Percentiles rank a stretch among this genome's conserved stretches.
Conservation (phyloP, 495 filamentous ascomycete genomes). For the Penicillium dipodomyicola region DNA sequence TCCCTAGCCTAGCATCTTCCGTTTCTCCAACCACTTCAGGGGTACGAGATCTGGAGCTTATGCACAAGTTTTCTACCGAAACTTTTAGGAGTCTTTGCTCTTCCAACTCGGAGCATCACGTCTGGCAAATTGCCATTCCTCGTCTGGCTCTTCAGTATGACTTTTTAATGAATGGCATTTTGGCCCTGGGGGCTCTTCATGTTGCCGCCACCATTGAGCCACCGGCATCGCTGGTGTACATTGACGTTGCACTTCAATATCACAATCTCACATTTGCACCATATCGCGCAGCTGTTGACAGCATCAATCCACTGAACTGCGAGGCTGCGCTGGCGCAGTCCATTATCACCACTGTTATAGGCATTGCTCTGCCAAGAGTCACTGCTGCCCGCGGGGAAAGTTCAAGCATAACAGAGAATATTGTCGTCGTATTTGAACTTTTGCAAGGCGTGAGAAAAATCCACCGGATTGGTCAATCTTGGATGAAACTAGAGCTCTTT, state of each 20-base stretch:
- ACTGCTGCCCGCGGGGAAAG: slow-evolving; percentile 32
- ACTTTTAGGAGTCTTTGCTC: slow-evolving; percentile 39
- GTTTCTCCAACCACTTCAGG: slow-evolving; percentile 23
- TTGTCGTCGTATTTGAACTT: slow-evolving; percentile 37
- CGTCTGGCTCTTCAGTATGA: slow-evolving; percentile 48
- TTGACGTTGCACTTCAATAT: slow-evolving; percentile 49
- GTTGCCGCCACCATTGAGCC: slow-evolving; percentile 42
- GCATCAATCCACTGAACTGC: slow-evolving; percentile 47
- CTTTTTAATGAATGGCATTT: slow-evolving; percentile 55
- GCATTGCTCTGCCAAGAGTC: slow-evolving; percentile 47
- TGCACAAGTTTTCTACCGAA: slow-evolving; percentile 45
- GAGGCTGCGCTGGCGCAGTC: slow-evolving; percentile 54
- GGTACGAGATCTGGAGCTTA: slow-evolving; percentile 38
- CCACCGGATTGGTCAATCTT: slow-evolving; percentile 29
- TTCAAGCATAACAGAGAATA: slow-evolving; percentile 38
- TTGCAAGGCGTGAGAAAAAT: slow-evolving; percentile 41
- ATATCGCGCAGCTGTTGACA: slow-evolving; percentile 45
- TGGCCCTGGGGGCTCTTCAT: slow-evolving; percentile 54
- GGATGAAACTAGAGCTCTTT: slow-evolving; percentile 33
- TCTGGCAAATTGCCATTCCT: slow-evolving; percentile 45
- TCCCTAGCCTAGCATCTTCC: slow-evolving; percentile 21
- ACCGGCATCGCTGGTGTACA: slow-evolving; percentile 41
- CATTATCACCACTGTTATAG: slow-evolving; percentile 47
- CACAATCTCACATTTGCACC: slow-evolving; percentile 49
- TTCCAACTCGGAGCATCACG: slow-evolving; percentile 25